phyloP scores from a whole-genome alignment of 495 filamentous ascomycete species.

The Rostrohypoxylon terebratum region DNA sequence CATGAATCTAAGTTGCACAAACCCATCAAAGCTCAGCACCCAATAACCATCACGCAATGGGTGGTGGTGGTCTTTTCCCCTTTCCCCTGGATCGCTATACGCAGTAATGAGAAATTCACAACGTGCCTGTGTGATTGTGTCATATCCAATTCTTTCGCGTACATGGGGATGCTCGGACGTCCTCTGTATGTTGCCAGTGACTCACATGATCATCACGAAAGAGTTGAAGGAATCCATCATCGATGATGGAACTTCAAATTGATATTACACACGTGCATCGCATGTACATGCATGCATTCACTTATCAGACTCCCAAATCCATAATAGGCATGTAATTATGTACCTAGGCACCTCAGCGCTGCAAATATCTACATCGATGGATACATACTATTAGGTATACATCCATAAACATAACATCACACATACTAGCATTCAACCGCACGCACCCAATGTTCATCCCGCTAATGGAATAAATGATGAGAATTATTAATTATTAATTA shows the following conservation, averaged over 20 bases:
- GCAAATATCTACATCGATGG: too few species aligned
- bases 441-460: not conserved
- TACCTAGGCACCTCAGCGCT: not conserved
- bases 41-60: conserved; percentile 33
- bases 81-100: conserved; percentile 21
- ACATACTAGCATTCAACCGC: not conserved
- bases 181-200: conserved; percentile 11
- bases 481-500: not conserved
- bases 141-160: conserved; percentile 28
- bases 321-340: not conserved
- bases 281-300: not conserved
- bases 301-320: conserved; percentile 7
- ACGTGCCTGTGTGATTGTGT: conserved; percentile 37
- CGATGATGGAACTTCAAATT: not conserved
- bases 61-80: conserved; percentile 25
- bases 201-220: conserved; percentile 18
- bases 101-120: conserved; percentile 29
- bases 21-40: conserved; percentile 1
- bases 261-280: not conserved
- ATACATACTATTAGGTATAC: not conserved
- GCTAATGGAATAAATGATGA: not conserved
- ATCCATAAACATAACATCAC: not conserved
- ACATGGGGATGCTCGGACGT: not conserved
- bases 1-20: conserved; percentile 23
- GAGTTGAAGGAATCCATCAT: not conserved